Base-by-base conservation (phyloP, 2,329 filamentous ascomycete species). In the Botryotinia globosa region DNA sequence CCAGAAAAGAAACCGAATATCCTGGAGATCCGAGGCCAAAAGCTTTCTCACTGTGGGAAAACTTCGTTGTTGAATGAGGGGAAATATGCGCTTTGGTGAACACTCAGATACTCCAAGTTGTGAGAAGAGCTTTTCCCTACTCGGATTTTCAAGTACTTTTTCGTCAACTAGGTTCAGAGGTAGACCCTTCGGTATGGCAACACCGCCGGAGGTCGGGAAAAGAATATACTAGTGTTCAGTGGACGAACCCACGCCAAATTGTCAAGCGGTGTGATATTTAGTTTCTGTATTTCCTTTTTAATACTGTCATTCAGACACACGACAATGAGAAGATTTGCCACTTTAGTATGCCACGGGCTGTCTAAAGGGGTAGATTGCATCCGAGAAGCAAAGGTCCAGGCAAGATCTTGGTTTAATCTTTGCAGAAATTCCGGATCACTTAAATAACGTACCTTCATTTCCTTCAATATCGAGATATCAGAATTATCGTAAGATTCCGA, bases 301-400 rank as follows among this genome's bases (percentile, higher is more conserved):
- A 2, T 5, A 2, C 45, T 51, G 0, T 25, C 22, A 25, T 51
- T 1, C 1, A 2, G 4, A 51, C 45, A 1, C 22, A n/a, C n/a
- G 12, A 0, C 5, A 51, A 25, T n/a, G 45, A 51, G 45, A 51
- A 51, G 45, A 25, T 51, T 25, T n/a, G 48, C 25, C 48, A 54
- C 1, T 7, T 6, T 14, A 0, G 12, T n/a, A n/a, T 54, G 48
- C 48, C 48, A 54, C 1, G 2, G 25, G 12, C 48, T 54, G 2
- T 1, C 3, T 0, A 16, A 16, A 54, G 48, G 48, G 1, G 25
- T 54, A 16, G 25, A 1, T 54, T 16, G 6, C 25, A 54, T n/a
- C 3, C 25, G 25, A 54, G 48, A n/a, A 54, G 3, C 25, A 16
- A 3, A 5, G 3, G 12, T 16, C 3, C 48, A 2, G 1, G 1